phyloP scores from a whole-genome alignment of 768 basidiomycete species.

The Dioszegia hungarica region DNA sequence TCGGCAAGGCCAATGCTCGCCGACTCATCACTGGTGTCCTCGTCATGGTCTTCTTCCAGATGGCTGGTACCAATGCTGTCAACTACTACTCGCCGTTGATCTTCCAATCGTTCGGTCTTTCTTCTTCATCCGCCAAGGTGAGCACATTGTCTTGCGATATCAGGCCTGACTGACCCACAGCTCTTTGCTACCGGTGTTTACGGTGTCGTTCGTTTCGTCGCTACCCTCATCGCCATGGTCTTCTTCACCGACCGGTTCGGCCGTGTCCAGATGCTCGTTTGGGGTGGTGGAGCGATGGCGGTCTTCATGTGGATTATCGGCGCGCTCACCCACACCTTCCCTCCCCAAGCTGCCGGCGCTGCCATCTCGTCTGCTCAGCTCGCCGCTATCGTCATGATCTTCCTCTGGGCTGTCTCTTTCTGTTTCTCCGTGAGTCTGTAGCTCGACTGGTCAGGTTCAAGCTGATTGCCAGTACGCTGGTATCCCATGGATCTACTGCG shows the following conservation, averaged over 20 bases:
- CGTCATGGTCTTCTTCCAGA: slow-evolving; percentile 40
- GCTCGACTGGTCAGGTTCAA: not conserved
- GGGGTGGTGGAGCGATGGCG: slow-evolving; percentile 12
- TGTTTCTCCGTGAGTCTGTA: slow-evolving; percentile 10
- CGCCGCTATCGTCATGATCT: slow-evolving; percentile 12
- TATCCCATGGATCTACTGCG: slow-evolving; percentile 20
- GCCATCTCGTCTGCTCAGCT: not conserved
- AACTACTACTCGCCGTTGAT: slow-evolving; percentile 21
- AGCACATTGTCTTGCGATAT: not conserved
- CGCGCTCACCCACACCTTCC: slow-evolving; percentile 13
- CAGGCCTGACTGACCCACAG: not conserved
- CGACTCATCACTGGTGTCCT: slow-evolving; percentile 33
- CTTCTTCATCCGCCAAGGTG: not conserved
- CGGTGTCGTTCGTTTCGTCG: slow-evolving; percentile 23
- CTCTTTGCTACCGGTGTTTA: slow-evolving; percentile 26
- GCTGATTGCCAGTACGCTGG: not conserved
- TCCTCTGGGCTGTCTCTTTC: slow-evolving; percentile 12
- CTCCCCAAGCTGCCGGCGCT: not conserved
- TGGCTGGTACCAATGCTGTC: slow-evolving; percentile 19
- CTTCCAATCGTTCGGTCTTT: slow-evolving; percentile 8
- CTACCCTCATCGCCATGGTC: slow-evolving; percentile 19
- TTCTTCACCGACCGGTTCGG: slow-evolving; percentile 22
- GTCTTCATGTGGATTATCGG: slow-evolving; percentile 24
- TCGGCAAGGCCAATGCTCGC: slow-evolving; percentile 4
- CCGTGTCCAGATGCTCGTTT: slow-evolving; percentile 13